Evolutionary conservation across 2,329 filamentous ascomycete species (phyloP).

Genomic region (Aspergillus tubingensis): DNA sequence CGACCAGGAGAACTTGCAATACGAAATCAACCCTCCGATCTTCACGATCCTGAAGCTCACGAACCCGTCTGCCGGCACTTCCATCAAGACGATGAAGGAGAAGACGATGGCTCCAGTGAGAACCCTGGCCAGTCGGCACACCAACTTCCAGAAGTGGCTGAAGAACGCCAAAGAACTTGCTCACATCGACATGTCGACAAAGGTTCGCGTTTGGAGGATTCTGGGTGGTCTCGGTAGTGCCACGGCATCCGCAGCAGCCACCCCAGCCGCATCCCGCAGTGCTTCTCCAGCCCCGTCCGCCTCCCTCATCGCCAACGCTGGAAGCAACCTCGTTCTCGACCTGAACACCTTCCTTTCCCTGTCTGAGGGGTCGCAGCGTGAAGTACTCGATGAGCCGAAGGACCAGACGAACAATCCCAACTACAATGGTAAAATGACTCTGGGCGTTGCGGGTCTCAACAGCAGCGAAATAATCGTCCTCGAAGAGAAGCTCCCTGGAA

Average conservation of each 20-base stretch:
- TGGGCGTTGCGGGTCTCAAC: slow-evolving; percentile 68
- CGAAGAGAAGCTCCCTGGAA: slow-evolving; percentile 65
- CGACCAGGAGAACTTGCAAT: slow-evolving; percentile 68
- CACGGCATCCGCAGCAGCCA: slow-evolving; percentile 46
- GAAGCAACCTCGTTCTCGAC: slow-evolving; percentile 61
- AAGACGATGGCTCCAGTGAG: slow-evolving; percentile 63
- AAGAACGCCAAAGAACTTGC: slow-evolving; percentile 69
- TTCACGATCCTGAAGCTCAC: slow-evolving; percentile 82
- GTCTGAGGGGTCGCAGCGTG: slow-evolving; percentile 63
- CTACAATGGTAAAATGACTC: slow-evolving; percentile 71
- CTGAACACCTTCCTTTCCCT: slow-evolving; percentile 64
- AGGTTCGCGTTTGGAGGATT: slow-evolving; percentile 76
- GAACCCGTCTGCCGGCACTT: slow-evolving; percentile 57
- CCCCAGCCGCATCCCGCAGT: slow-evolving; percentile 47
- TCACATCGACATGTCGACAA: slow-evolving; percentile 68
- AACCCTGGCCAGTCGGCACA: slow-evolving; percentile 70
- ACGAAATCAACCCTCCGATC: slow-evolving; percentile 81
- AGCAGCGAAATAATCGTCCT: slow-evolving; percentile 77
- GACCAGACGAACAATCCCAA: slow-evolving; percentile 74
- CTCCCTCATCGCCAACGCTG: slow-evolving; percentile 44
- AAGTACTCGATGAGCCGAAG: slow-evolving; percentile 60
- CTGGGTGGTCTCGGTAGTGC: slow-evolving; percentile 47
- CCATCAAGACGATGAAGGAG: slow-evolving; percentile 62
- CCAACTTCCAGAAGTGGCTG: slow-evolving; percentile 73
- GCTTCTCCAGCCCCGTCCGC: slow-evolving; percentile 47